phyloP scores from a whole-genome alignment of 2,329 filamentous ascomycete genomes.

The Trichoderma koningii region DNA sequence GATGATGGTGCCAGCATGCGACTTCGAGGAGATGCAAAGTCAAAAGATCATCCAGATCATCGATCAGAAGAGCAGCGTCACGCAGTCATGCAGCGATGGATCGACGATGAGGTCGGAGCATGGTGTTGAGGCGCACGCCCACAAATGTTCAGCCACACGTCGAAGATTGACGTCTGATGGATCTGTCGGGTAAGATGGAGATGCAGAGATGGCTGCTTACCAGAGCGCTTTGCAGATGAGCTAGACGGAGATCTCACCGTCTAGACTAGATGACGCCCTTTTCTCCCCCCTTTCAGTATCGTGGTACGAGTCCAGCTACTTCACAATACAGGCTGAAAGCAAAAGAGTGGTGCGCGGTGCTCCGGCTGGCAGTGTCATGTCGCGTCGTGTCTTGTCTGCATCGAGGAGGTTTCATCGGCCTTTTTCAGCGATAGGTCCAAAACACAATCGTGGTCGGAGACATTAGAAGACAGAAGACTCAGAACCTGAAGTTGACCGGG shows the following conservation, averaged over 20 bases:
- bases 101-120: neutral
- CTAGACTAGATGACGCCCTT: neutral
- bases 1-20: neutral
- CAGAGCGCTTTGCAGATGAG: neutral
- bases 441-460: too few species aligned
- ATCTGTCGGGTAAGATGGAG: neutral
- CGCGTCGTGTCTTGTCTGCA: slow-evolving; percentile 15
- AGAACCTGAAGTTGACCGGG: neutral
- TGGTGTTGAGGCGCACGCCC: slow-evolving; percentile 13
- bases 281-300: neutral
- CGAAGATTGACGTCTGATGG: neutral
- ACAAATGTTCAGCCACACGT: slow-evolving; percentile 15
- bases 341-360: neutral
- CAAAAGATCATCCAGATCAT: neutral
- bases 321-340: neutral
- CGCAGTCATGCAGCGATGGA: neutral
- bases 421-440: slow-evolving; percentile 17
- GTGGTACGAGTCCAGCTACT: neutral
- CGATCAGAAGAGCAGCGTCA: neutral
- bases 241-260: slow-evolving; percentile 7
- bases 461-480: too few species aligned
- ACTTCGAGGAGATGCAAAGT: neutral
- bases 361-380: neutral
- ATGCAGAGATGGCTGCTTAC: slow-evolving; percentile 15
- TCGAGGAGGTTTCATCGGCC: slow-evolving; percentile 23